Evolutionary conservation across 371 early-diverging fungal species (phyloP).

Genomic region (Mortierella sp.): DNA sequence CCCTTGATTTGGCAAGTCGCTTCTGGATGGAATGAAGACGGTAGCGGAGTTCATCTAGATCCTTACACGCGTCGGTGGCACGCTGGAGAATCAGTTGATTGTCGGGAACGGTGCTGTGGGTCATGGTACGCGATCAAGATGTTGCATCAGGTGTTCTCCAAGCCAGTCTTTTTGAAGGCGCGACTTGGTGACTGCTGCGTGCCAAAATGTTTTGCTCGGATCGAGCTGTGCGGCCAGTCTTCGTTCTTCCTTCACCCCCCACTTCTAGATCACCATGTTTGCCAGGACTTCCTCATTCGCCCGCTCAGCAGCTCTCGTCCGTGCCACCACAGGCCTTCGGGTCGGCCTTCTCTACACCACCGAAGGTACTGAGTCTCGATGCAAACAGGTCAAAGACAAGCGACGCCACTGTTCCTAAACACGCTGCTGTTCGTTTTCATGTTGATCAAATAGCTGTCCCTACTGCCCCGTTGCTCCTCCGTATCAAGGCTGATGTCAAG

Average conservation of each 20-base stretch:
- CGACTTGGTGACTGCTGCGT: too few species aligned
- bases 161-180: too few species aligned
- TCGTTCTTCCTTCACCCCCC: background rate
- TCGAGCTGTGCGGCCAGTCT: too few species aligned
- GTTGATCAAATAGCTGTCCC: constrained; percentile 49
- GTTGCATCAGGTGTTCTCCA: background rate
- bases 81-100: constrained; percentile 43
- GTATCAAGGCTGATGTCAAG: constrained; percentile 76
- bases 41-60: constrained; percentile 38
- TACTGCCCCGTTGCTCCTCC: constrained; percentile 50
- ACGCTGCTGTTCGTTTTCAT: too few species aligned
- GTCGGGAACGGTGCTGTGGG: constrained; percentile 17
- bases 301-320: constrained; percentile 15
- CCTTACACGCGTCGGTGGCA: constrained; percentile 36
- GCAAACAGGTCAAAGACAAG: too few species aligned
- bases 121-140: background rate
- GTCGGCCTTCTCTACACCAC: constrained; percentile 33
- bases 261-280: constrained; percentile 14
- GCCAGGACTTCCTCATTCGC: constrained; percentile 17
- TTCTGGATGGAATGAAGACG: constrained; percentile 35
- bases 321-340: constrained; percentile 8
- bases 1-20: constrained; percentile 24
- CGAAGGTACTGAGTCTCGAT: constrained; percentile 16
- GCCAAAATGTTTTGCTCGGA: too few species aligned
- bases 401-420: too few species aligned